Evolutionary conservation across 768 basidiomycete genomes (phyloP), one percentile per base, ranked within the genome.

Genomic region (Hydnum rufescens): DNA sequence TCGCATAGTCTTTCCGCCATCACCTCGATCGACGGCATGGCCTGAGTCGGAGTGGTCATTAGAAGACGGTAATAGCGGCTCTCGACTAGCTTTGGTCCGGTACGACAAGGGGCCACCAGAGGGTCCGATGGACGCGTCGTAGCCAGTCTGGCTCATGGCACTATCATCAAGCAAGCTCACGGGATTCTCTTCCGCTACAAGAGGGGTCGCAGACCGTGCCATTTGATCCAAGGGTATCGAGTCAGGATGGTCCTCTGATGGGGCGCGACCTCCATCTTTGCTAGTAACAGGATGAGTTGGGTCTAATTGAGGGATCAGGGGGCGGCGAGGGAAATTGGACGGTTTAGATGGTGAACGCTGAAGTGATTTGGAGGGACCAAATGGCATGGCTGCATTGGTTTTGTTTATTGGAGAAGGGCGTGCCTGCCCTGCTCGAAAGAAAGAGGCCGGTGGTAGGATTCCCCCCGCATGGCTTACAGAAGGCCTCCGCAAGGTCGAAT

Each of bases 371-470:
- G n/a, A n/a, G n/a, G n/a, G n/a, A n/a, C n/a, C 26, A 8, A 47
- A 51, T 23, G 46, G 55, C 32, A 53, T 29, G 51, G 29, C 44
- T 34, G 46, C 42, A 31, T 44, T 50, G 30, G 51, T 32, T 22
- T 32, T 49, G 32, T 51, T 42, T 18, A 49, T n/a, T 30, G 43
- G 32, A 26, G 8, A 26, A 47, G 44, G 44, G 25, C 13, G 13
- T 13, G 13, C 13, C 8, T 13, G 44, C 13, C 16, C 44, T 8
- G 44, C 81, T 22, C 71, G 75, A 60, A 86, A 86, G 67, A 87
- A 86, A 4, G 80, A 78, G 3, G 82, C 75, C 5, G 82, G 77
- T 16, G 86, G 57, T n/a, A 57, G 54, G 30, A 58, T 57, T n/a
- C 49, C 57, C 16, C 58, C 58, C 13, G 57, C 53, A 42, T 58